Percentiles rank a stretch among this genome's conserved stretches.
Evolutionary conservation across 306 rosid species (phyloP).

Genomic region (Carpinus fangiana): DNA sequence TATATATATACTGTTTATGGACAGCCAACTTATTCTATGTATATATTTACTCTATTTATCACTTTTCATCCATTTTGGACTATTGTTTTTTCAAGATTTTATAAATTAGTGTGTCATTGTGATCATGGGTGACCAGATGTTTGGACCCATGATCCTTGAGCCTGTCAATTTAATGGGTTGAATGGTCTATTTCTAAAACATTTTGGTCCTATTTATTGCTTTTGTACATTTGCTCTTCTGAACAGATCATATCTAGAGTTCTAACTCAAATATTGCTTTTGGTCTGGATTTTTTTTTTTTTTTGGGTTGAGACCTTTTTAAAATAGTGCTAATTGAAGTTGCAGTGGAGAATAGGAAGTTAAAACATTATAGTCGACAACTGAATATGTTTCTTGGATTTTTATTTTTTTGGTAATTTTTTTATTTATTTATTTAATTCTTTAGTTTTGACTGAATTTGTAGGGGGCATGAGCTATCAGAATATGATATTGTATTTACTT

Average conservation of each 20-base stretch:
- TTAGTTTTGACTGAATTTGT: not conserved
- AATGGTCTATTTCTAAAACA: conserved; percentile 9
- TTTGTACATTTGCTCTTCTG: not conserved
- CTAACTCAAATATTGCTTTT: not conserved
- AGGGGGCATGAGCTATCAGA: not conserved
- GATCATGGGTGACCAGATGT: not conserved
- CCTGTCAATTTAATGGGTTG: not conserved
- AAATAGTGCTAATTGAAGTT: not conserved
- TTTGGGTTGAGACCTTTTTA: not conserved
- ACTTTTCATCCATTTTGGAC: too few relatives aligned
- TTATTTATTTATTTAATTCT: not conserved
- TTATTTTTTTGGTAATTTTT: not conserved
- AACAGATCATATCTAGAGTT: not conserved
- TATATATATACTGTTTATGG: not conserved
- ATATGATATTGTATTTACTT: conserved; percentile 6
- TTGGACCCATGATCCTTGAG: not conserved
- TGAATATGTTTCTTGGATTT: not conserved
- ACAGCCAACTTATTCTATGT: not conserved
- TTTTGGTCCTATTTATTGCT: not conserved
- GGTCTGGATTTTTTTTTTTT: not conserved
- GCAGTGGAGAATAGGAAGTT: not conserved
- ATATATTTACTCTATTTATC: not conserved
- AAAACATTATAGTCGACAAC: not conserved
- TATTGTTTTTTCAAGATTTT: not conserved
- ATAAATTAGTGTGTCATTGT: too few relatives aligned